Evolutionary conservation across 768 basidiomycete species (phyloP).

Genomic region (Steccherinum ochraceum): DNA sequence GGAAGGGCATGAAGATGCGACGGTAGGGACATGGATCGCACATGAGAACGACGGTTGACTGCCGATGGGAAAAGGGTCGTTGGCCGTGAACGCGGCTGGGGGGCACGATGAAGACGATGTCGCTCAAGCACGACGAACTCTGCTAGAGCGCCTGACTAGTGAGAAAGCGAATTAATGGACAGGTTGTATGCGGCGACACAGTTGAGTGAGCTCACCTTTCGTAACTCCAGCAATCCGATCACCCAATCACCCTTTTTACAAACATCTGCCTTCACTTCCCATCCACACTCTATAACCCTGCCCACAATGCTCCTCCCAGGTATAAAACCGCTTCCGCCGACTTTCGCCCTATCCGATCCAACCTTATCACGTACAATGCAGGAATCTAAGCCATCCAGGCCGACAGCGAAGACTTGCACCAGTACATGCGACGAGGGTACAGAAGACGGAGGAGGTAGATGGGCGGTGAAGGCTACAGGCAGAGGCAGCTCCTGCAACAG

Average conservation of each 20-base stretch:
- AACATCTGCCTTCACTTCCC: constrained; percentile 59
- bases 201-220: constrained; percentile 52
- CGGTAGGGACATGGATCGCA: constrained; percentile 20
- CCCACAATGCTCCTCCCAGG: constrained; percentile 89
- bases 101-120: constrained; percentile 67
- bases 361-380: constrained; percentile 50
- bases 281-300: constrained; percentile 74
- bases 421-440: constrained; percentile 66
- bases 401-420: constrained; percentile 89
- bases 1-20: constrained; percentile 13
- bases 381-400: constrained; percentile 68
- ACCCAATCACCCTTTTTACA: constrained; percentile 82
- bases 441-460: constrained; percentile 58
- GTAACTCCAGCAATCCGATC: constrained; percentile 68
- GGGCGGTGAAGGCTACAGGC: constrained; percentile 26
- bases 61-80: constrained; percentile 18
- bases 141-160: constrained; percentile 77
- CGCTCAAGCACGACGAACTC: constrained; percentile 85
- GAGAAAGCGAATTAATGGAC: constrained; percentile 7
- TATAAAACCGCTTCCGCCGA: constrained; percentile 49
- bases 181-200: too few relatives aligned
- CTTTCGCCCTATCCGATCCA: constrained; percentile 15
- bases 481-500: constrained; percentile 18
- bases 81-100: constrained; percentile 37
- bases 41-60: constrained; percentile 17